Percentiles rank a stretch among this genome's conserved stretches.
These are phyloP conservation scores for Calonectria hongkongensis DNA, from an alignment of 2,329 filamentous ascomycete genomes.

Conservation along the genomic window DNA sequence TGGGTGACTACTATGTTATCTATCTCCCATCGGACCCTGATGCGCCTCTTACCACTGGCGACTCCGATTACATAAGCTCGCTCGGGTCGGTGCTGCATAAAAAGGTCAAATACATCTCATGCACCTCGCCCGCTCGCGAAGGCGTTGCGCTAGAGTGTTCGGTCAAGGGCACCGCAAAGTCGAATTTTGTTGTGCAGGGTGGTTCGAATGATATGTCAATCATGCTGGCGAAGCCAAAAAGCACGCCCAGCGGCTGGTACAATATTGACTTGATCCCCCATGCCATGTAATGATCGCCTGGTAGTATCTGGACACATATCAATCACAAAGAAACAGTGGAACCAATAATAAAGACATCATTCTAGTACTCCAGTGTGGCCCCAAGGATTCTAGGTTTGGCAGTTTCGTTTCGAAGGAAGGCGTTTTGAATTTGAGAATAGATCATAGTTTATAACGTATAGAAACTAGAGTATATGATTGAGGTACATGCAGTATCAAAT, in stretches of 20 bases:
- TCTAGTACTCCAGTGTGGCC: no score
- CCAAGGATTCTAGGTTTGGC: no score
- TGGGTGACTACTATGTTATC: slow-evolving; percentile 13
- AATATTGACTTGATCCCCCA: background rate
- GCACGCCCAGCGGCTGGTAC: background rate
- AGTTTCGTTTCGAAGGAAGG: no score
- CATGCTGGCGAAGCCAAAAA: background rate
- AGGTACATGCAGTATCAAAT: no score
- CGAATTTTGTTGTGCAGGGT: background rate
- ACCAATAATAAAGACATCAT: no score
- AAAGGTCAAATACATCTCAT: background rate
- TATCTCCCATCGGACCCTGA: background rate
- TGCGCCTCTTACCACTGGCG: background rate
- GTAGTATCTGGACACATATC: no score
- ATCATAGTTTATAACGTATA: no score
- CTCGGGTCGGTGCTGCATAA: background rate
- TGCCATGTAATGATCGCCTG: background rate
- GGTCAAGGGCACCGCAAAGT: background rate
- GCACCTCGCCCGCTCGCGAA: background rate
- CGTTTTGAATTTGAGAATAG: no score
- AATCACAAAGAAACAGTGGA: no score
- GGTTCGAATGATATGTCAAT: background rate
- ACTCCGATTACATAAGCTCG: background rate
- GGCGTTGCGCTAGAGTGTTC: background rate
- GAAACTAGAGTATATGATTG: no score